Conservation (phyloP, 108 stramenopile species). For the Discostella pseudostelligera region DNA sequence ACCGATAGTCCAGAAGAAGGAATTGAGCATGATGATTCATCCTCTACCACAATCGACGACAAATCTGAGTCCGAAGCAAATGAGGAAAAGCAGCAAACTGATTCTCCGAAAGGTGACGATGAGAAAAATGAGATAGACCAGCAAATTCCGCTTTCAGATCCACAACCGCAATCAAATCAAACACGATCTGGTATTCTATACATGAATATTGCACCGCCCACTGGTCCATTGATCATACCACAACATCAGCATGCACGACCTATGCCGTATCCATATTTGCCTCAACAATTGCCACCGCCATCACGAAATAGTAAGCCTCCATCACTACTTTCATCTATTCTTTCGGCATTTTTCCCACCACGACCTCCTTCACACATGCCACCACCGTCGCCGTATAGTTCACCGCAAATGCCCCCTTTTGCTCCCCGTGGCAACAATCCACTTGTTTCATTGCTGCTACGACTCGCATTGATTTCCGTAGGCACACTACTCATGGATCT, state of each 20-base stretch:
- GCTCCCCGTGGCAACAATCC: conserved; percentile 12
- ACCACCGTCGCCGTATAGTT: conserved; percentile 21
- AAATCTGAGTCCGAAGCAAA: conserved; percentile 2
- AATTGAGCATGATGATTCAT: not conserved
- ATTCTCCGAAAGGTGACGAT: not conserved
- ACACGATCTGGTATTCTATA: conserved; percentile 19
- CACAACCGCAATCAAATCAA: conserved; percentile 11
- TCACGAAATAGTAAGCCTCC: conserved; percentile 11
- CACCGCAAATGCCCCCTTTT: conserved; percentile 19
- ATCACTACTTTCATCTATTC: conserved; percentile 40
- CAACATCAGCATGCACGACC: conserved; percentile 11
- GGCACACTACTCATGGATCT: conserved; percentile 48
- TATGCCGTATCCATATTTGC: conserved; percentile 10
- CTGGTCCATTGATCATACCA: conserved; percentile 7
- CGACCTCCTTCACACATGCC: conserved; percentile 24
- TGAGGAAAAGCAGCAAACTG: not conserved
- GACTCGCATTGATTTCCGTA: conserved; percentile 40
- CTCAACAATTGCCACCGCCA: conserved; percentile 6
- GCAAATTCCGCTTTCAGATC: not conserved
- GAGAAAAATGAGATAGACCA: not conserved
- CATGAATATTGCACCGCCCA: conserved; percentile 1
- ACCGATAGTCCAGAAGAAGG: not conserved
- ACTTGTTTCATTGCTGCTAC: conserved; percentile 31
- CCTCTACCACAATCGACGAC: not conserved
- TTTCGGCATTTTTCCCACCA: conserved; percentile 23